Base-by-base conservation (phyloP, 1,139 yeast species). In the Geotrichum cucujoidarum region DNA sequence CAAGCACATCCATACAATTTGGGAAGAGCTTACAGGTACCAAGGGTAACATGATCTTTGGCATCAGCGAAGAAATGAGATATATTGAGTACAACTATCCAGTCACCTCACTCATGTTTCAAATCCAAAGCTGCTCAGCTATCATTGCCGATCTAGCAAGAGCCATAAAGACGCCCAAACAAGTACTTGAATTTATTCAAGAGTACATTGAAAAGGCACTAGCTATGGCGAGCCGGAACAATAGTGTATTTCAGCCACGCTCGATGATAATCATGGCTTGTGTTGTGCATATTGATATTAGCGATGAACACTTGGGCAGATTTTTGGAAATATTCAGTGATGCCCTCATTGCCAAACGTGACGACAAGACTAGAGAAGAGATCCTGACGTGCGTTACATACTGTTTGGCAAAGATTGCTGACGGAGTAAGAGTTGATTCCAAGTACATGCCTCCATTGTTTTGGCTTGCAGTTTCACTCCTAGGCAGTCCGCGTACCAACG, bases 251-350 rank as follows among this genome's bases (percentile, higher is more conserved):
- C 90, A 87, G 60, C 78, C 80, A 7, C 72, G 95, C 48, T 88
- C 94, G 0, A 70, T 85, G 49, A 70, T 87, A 55, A 75, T 86
- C 5, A 73, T 85, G 27, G 95, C 95, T 33, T 79, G 83, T 40
- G 64, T 87, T 39, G 76, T 88, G 0, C 79, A 77, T 54, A 66
- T 71, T 17, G 89, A 89, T 30, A 76, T 83, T 16, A 76, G 77
- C 45, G 87, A 81, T 59, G 70, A 74, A 4, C 69, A 83, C 14
- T 80, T 85, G 0, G 67, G 78, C 40, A 74, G 73, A 47, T 67
- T 77, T 11, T 67, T 47, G 60, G 62, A 44, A 54, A 68, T 57
- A 40, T 55, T 41, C 53, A 56, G 35, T 62, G 64, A 45, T 63
- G 69, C 58, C 47, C 58, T 43, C 47, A 57, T 30, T 47, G 56